Conservation (phyloP, 495 filamentous ascomycete species). For the Pyrenula aspistea region DNA sequence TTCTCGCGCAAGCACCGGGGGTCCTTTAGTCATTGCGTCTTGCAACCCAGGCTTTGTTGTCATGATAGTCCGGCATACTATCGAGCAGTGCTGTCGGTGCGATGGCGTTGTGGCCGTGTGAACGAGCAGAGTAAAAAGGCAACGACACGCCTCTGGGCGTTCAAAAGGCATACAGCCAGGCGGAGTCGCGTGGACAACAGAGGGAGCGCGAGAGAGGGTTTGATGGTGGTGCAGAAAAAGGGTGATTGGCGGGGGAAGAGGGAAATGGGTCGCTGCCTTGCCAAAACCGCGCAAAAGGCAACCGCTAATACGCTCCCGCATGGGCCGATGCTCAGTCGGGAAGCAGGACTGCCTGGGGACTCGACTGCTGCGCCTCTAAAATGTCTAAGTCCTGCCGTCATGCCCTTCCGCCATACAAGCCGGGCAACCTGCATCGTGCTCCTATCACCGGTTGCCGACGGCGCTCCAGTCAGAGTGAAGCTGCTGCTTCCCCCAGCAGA, state of each 20-base stretch:
- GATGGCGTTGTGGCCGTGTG: no score
- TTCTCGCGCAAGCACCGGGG: background rate
- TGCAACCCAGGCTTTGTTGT: background rate
- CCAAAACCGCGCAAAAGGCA: background rate
- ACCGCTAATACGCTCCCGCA: background rate
- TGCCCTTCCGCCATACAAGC: background rate
- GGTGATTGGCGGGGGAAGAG: background rate
- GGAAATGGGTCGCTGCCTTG: background rate
- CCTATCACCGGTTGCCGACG: background rate
- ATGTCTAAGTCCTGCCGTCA: no score
- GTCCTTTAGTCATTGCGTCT: background rate
- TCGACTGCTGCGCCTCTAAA: background rate
- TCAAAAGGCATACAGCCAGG: conserved; percentile 5
- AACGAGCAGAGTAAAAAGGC: no score
- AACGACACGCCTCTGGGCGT: background rate
- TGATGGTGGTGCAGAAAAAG: background rate
- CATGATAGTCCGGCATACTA: no score
- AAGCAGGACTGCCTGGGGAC: background rate
- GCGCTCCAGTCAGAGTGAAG: no score
- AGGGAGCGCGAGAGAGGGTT: background rate
- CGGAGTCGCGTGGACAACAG: conserved; percentile 7
- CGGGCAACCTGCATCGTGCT: no score
- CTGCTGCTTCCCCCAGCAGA: no score
- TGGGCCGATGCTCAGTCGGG: background rate
- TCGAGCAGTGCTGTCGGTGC: no score